These are phyloP conservation scores for Paramecium bursaria DNA, from an alignment of 73 alveolate species.

Conservation along the genomic window DNA sequence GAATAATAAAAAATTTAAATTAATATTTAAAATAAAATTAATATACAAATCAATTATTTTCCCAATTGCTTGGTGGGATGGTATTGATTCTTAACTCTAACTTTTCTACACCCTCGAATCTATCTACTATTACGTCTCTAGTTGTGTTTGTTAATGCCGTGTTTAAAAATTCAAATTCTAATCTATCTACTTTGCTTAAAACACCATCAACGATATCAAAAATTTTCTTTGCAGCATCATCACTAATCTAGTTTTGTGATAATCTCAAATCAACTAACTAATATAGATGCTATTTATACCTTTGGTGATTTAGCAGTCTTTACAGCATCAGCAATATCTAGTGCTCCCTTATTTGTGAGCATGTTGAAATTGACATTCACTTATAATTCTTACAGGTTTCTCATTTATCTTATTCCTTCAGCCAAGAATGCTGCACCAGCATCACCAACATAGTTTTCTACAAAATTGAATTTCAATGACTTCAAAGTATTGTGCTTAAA, in stretches of 20 bases:
- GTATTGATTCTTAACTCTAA: slow-evolving; percentile 19
- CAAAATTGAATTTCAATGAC: slow-evolving; percentile 8
- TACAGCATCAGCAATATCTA: slow-evolving; percentile 31
- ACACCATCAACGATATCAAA: neutral
- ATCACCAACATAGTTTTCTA: slow-evolving; percentile 43
- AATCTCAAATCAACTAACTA: slow-evolving; percentile 42
- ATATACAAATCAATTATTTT: no score
- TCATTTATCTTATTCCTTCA: slow-evolving; percentile 35
- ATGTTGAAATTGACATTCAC: slow-evolving; percentile 29
- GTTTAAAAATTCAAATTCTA: slow-evolving; percentile 48
- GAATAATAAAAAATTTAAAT: no score
- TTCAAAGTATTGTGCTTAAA: slow-evolving; percentile 58
- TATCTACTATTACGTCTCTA: slow-evolving; percentile 53
- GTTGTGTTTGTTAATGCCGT: slow-evolving; percentile 67
- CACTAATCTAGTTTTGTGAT: slow-evolving; percentile 19
- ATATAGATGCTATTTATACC: neutral
- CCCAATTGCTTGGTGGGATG: slow-evolving; percentile 62
- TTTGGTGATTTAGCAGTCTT: slow-evolving; percentile 37
- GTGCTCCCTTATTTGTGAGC: slow-evolving; percentile 28
- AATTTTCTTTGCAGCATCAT: slow-evolving; percentile 17
- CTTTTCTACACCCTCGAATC: slow-evolving; percentile 4
- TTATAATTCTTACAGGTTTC: slow-evolving; percentile 13
- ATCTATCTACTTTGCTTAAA: slow-evolving; percentile 3
- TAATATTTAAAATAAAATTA: no score
- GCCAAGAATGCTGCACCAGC: slow-evolving; percentile 51